phyloP scores from a whole-genome alignment of 768 basidiomycete genomes.

The Crucibulum laeve region DNA sequence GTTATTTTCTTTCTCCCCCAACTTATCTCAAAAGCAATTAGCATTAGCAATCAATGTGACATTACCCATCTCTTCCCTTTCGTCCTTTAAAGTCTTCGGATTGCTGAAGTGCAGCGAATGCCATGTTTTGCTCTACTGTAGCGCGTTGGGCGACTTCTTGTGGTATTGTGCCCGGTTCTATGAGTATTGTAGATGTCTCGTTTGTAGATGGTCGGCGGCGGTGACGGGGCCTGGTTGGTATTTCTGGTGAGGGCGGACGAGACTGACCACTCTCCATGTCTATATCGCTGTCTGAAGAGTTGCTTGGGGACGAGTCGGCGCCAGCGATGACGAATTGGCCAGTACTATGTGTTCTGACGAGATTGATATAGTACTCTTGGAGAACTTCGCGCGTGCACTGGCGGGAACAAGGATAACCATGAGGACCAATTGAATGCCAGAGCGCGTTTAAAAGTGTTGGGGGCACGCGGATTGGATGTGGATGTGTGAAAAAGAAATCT shows the following conservation, averaged over 20 bases:
- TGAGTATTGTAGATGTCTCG: constrained; percentile 38
- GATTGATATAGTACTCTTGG: constrained; percentile 92
- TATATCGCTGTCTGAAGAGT: constrained; percentile 49
- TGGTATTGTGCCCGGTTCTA: constrained; percentile 32
- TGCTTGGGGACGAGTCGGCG: constrained; percentile 31
- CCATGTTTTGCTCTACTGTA: constrained; percentile 82
- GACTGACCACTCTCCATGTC: constrained; percentile 54
- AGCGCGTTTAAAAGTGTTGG: constrained; percentile 8
- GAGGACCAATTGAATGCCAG: constrained; percentile 17
- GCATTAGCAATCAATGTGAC: too few relatives aligned
- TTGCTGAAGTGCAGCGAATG: constrained; percentile 65
- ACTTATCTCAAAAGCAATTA: too few relatives aligned
- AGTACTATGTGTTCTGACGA: constrained; percentile 78
- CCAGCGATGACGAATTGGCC: constrained; percentile 53
- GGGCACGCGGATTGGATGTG: constrained; percentile 10
- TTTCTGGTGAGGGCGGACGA: constrained; percentile 47
- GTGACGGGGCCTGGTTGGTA: constrained; percentile 19
- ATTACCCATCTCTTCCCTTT: not conserved
- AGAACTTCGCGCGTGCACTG: constrained; percentile 90
- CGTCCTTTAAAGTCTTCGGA: constrained; percentile 27
- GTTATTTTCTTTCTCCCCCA: not conserved
- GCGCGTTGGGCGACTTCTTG: constrained; percentile 50
- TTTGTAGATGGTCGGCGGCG: constrained; percentile 18
- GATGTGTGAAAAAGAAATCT: constrained; percentile 22
- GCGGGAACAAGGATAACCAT: constrained; percentile 19